phyloP scores from a whole-genome alignment of 139 green algal species.

The Chlamydomonas sp. region DNA sequence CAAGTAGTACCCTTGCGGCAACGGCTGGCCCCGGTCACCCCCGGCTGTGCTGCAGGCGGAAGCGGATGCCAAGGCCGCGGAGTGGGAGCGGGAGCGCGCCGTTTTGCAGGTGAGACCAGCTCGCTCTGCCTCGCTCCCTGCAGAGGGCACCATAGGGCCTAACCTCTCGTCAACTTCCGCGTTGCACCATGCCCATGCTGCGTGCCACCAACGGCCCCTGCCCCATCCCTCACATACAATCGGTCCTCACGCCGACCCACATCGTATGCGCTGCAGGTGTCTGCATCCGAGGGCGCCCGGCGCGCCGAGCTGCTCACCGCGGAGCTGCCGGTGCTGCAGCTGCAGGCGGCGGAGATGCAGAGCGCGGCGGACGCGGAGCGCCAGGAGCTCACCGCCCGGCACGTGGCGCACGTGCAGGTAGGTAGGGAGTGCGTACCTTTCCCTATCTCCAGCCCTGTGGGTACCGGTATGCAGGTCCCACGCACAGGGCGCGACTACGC shows the following conservation, averaged over 20 bases:
- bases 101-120: not conserved
- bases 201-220: too few relatives aligned
- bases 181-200: too few relatives aligned
- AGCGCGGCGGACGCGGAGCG: conserved; percentile 15
- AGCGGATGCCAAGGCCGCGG: not conserved
- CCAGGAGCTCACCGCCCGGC: conserved; percentile 10
- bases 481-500: too few relatives aligned
- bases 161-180: too few relatives aligned
- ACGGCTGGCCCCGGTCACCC: too few relatives aligned
- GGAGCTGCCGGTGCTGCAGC: not conserved
- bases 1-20: too few relatives aligned
- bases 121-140: not conserved
- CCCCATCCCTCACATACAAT: too few relatives aligned
- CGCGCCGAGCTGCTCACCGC: not conserved
- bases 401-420: conserved; percentile 38
- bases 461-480: too few relatives aligned
- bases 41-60: not conserved
- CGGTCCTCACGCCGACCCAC: too few relatives aligned
- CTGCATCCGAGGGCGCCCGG: not conserved
- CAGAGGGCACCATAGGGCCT: too few relatives aligned
- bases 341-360: conserved; percentile 18
- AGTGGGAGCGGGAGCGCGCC: conserved; percentile 12
- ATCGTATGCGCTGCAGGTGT: not conserved
- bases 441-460: not conserved
- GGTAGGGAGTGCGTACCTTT: not conserved